A percentile compares a stretch with the other conserved stretches of the same genome.
phyloP scores from a whole-genome alignment of 768 basidiomycete species.

The Auriculariales sp. region DNA sequence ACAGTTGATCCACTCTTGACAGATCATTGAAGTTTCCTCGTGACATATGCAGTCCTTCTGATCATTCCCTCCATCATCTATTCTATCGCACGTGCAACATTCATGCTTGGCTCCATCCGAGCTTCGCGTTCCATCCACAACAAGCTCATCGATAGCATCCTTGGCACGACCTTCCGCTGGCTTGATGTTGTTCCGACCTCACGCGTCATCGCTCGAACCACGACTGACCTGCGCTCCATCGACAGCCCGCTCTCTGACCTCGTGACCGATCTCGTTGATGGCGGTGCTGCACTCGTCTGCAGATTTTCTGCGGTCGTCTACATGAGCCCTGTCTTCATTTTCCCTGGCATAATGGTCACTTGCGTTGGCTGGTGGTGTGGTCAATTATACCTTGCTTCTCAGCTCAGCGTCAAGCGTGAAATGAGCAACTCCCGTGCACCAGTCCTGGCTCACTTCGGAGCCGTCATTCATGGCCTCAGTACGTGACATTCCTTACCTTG shows the following conservation, averaged over 20 bases:
- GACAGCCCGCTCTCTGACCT: slow-evolving; percentile 15
- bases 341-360: slow-evolving; percentile 29
- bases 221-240: slow-evolving; percentile 41
- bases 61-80: slow-evolving; percentile 19
- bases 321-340: slow-evolving; percentile 29
- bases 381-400: slow-evolving; percentile 38
- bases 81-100: slow-evolving; percentile 13
- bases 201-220: slow-evolving; percentile 50
- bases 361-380: slow-evolving; percentile 30
- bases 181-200: slow-evolving; percentile 35
- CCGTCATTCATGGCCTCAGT: slow-evolving; percentile 44
- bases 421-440: slow-evolving; percentile 37
- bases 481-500: slow-evolving; percentile 2
- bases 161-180: slow-evolving; percentile 21
- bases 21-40: slow-evolving; percentile 37
- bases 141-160: not conserved
- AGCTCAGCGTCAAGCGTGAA: slow-evolving; percentile 41
- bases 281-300: slow-evolving; percentile 21
- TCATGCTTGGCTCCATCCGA: not conserved
- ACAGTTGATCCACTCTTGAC: too few relatives aligned
- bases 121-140: slow-evolving; percentile 5
- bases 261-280: slow-evolving; percentile 14
- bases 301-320: slow-evolving; percentile 29
- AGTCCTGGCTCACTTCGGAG: slow-evolving; percentile 34
- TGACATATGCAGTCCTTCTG: slow-evolving; percentile 25